phyloP scores from a whole-genome alignment of 2,329 filamentous ascomycete genomes.

The Cordyceps cicadae region DNA sequence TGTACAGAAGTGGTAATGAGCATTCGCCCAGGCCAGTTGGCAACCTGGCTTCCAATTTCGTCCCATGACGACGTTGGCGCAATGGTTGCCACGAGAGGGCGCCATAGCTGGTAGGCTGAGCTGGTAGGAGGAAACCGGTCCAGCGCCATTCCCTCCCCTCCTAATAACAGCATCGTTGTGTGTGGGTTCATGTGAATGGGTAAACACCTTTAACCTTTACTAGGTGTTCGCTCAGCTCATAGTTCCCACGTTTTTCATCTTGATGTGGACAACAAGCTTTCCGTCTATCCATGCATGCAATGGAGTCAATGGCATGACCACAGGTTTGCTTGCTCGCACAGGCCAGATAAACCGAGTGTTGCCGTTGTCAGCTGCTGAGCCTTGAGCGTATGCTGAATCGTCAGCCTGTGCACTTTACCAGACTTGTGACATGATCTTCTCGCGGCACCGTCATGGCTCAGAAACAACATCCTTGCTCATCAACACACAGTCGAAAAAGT shows the following conservation, averaged over 20 bases:
- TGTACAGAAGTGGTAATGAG: not conserved
- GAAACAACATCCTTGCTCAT: not conserved
- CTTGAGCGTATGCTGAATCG: not conserved
- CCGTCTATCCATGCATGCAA: not conserved
- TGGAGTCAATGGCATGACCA: not conserved
- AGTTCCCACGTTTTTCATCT: slow-evolving; percentile 3
- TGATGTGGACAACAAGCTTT: not conserved
- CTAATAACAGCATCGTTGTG: not conserved
- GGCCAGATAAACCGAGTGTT: not conserved
- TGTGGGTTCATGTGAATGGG: not conserved
- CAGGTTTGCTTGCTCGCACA: not conserved
- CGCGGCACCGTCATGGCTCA: not conserved
- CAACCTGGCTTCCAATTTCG: not conserved
- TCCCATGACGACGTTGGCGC: slow-evolving; percentile 3
- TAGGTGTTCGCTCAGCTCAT: not conserved
- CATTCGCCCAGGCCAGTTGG: not conserved
- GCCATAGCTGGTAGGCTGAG: not conserved
- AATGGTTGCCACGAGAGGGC: not conserved
- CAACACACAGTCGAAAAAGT: not conserved
- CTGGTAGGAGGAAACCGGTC: no score
- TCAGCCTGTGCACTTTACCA: not conserved
- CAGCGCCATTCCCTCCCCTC: not conserved
- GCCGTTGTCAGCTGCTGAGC: not conserved
- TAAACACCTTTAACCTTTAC: no score
- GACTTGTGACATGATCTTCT: not conserved